Conservation (phyloP, 1,284 basidiomycete species). For the Ustilago shanxiensis region DNA sequence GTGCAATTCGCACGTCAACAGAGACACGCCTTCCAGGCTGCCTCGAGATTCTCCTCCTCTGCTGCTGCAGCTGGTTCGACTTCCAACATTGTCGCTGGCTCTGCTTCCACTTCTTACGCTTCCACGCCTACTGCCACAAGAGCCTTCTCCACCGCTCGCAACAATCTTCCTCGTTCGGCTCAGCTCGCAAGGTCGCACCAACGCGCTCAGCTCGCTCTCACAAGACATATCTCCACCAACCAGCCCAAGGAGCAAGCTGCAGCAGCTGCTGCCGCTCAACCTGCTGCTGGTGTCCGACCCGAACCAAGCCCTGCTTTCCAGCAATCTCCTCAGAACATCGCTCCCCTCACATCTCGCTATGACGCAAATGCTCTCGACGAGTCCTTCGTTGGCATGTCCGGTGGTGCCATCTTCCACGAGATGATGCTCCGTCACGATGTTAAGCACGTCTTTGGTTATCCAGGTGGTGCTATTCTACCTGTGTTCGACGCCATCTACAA, state of each 20-base stretch:
- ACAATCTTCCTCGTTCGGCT: conserved; percentile 44
- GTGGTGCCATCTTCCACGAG: conserved; percentile 98
- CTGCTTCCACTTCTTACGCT: conserved; percentile 33
- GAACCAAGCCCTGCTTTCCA: conserved; percentile 67
- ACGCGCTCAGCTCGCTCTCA: conserved; percentile 43
- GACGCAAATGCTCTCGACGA: conserved; percentile 68
- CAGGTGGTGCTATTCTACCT: conserved; percentile 95
- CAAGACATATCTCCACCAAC: conserved; percentile 57
- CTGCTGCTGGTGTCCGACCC: conserved; percentile 49
- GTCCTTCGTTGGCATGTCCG: conserved; percentile 89
- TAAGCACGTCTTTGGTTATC: conserved; percentile 97
- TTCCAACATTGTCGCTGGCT: conserved; percentile 26
- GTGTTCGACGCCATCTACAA: conserved; percentile 99
- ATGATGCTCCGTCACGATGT: conserved; percentile 99
- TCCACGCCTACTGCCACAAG: conserved; percentile 36
- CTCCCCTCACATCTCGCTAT: conserved; percentile 37
- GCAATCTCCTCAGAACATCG: conserved; percentile 49
- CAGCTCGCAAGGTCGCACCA: conserved; percentile 33
- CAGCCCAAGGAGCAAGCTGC: conserved; percentile 54
- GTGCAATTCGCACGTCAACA: conserved; percentile 55
- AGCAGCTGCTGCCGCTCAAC: conserved; percentile 43
- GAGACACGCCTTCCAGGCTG: conserved; percentile 49
- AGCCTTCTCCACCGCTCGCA: conserved; percentile 49
- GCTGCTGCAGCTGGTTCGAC: conserved; percentile 27
- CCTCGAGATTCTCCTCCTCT: conserved; percentile 31